Base-by-base conservation (phyloP, 2,329 filamentous ascomycete genomes). In the Pestalotiopsis sp. region DNA sequence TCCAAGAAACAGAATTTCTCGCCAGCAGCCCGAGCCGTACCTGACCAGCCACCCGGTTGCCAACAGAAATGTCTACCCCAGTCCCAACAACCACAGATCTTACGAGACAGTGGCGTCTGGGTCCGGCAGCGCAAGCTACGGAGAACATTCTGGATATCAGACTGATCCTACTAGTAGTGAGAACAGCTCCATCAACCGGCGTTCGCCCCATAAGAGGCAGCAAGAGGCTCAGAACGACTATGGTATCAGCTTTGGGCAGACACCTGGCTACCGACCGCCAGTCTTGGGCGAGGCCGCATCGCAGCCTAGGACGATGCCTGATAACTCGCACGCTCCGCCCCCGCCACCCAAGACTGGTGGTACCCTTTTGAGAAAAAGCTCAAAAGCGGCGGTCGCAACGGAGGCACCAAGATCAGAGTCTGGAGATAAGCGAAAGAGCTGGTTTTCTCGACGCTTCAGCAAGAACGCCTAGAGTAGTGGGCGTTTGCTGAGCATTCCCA, bases 111-210 rank as follows among this genome's bases (percentile, higher is more conserved):
- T 97, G 59, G 92, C 92, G 49, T 94, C 93, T 13, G 92, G 91
- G 69, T 90, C 90, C 12, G 77, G 69, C 27, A 93, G 90, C 75
- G 92, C 90, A 64, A 92, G 89, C 73, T 89, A 91, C 71, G 90
- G 84, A 66, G 94, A 97, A 68, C 90, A 90, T 13, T 91, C 89
- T 77, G 91, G 90, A 68, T 95, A 96, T 79, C 91, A 91, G 72
- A 97, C 94, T 69, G 94, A 97, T 77, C 95, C 93, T 57, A 83
- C 87, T 68, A 96, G 93, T 82, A 97, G 94, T 77, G 93, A 97
- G 77, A 97, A 97, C 82, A 97, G 93, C 82, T 97, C 94, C 1
- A 89, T 97, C 73, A 93, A 97, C 77, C 91, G 93, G 70, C 84
- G 90, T 27, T 87, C 90, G 65, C 83, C 85, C 5, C 83, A 85